Percentiles rank a stretch among this genome's conserved stretches.
phyloP scores from a whole-genome alignment of 495 filamentous ascomycete species.

The Entonaema liquescens region DNA sequence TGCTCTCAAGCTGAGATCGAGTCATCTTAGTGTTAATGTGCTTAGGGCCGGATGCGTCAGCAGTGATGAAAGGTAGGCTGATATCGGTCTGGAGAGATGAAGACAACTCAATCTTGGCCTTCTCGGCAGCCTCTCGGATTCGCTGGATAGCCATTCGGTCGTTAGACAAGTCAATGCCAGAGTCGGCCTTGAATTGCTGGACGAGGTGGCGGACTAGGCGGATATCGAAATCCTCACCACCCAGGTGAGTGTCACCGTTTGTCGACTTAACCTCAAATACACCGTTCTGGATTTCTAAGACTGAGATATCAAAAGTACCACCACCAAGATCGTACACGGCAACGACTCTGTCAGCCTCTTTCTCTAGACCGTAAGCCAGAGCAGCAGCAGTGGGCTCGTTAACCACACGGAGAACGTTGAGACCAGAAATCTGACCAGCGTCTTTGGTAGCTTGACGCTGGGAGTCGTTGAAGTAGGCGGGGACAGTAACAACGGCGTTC shows the following conservation, averaged over 20 bases:
- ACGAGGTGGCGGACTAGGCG: constrained; percentile 93
- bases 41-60: constrained; percentile 91
- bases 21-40: constrained; percentile 98
- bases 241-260: constrained; percentile 97
- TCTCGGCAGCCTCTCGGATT: constrained; percentile 99
- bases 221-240: constrained; percentile 99
- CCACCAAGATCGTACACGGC: constrained; percentile 98
- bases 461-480: constrained; percentile 98
- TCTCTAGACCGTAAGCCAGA: constrained; percentile 94
- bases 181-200: constrained; percentile 94
- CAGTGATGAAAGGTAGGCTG: constrained; percentile 98
- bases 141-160: constrained; percentile 99
- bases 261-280: constrained; percentile 99
- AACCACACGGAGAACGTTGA: constrained; percentile 95
- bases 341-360: constrained; percentile 88
- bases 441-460: constrained; percentile 99
- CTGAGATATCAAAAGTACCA: constrained; percentile 98
- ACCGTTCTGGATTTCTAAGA: constrained; percentile 96
- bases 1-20: constrained; percentile 87
- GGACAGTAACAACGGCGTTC: constrained; percentile 96
- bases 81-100: constrained; percentile 97
- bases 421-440: constrained; percentile 92
- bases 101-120: constrained; percentile 99
- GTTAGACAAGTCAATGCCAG: constrained; percentile 85
- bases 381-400: constrained; percentile 97